Percentiles rank a stretch among this genome's conserved stretches.
Evolutionary conservation across 306 rosid species (phyloP).

Genomic region (Dicorynia guianensis): DNA sequence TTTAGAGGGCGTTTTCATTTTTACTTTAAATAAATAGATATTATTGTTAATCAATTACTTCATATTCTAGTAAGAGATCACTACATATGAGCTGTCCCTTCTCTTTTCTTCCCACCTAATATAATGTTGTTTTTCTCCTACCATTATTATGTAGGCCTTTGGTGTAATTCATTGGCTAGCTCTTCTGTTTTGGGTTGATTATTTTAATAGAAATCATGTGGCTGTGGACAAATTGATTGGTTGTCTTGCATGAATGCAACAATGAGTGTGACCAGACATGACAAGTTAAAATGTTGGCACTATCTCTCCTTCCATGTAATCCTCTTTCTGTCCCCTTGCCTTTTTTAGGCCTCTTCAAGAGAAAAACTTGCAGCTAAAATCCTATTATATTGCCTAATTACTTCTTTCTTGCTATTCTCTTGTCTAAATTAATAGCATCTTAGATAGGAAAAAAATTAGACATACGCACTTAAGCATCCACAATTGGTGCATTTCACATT

Average conservation of each 20-base stretch:
- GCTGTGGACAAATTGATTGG: constrained; percentile 56
- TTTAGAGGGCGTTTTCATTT: background rate
- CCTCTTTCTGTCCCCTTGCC: constrained; percentile 62
- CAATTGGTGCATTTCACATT: too few relatives aligned
- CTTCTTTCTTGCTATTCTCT: constrained; percentile 11
- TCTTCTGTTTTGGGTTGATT: constrained; percentile 35
- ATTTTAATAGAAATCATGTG: constrained; percentile 42
- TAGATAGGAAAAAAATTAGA: too few relatives aligned
- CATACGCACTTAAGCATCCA: too few relatives aligned
- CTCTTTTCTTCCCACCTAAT: constrained; percentile 14
- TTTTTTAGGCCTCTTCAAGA: constrained; percentile 35
- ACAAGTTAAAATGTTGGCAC: constrained; percentile 46
- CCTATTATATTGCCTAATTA: constrained; percentile 33
- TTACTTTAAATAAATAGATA: too few relatives aligned
- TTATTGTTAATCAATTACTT: constrained; percentile 20
- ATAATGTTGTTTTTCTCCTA: background rate
- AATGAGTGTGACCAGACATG: constrained; percentile 62
- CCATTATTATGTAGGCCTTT: constrained; percentile 5
- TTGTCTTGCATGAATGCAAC: constrained; percentile 69
- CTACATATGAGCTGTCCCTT: constrained; percentile 26
- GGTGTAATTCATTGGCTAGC: constrained; percentile 34
- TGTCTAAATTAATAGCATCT: constrained; percentile 20
- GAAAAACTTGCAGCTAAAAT: constrained; percentile 37
- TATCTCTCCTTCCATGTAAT: constrained; percentile 56
- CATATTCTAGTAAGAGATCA: constrained; percentile 29